Evolutionary conservation across 805 yeast genomes (phyloP).

Genomic region (Cyberlindnera samutprakarnensis): DNA sequence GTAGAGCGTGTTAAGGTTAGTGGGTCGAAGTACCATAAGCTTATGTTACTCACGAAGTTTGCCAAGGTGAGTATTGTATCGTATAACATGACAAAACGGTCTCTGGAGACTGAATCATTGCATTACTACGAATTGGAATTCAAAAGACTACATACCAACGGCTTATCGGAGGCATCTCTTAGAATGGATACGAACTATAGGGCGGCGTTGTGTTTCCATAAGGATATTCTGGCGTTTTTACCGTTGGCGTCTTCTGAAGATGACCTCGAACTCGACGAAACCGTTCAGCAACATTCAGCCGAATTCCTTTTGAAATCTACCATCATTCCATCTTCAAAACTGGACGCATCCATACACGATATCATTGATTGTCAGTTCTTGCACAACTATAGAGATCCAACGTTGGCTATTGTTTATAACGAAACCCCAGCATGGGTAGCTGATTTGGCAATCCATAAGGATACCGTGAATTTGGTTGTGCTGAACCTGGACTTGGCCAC

Average conservation of each 20-base stretch:
- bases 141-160: conserved; percentile 39
- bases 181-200: conserved; percentile 49
- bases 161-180: conserved; percentile 22
- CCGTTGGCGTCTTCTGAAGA: conserved; percentile 48
- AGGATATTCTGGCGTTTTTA: conserved; percentile 63
- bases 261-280: conserved; percentile 30
- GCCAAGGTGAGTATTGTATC: conserved; percentile 74
- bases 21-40: conserved; percentile 46
- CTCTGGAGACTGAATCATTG: conserved; percentile 65
- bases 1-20: conserved; percentile 42
- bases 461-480: conserved; percentile 53
- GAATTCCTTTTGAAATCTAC: conserved; percentile 35
- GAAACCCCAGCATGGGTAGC: conserved; percentile 76
- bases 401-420: conserved; percentile 59
- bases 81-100: conserved; percentile 52
- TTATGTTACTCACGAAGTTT: conserved; percentile 57
- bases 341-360: conserved; percentile 51
- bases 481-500: conserved; percentile 56
- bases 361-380: conserved; percentile 69
- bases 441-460: conserved; percentile 49
- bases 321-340: conserved; percentile 45
- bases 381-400: conserved; percentile 73
- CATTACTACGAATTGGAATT: conserved; percentile 80
- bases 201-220: conserved; percentile 51
- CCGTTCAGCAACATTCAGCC: conserved; percentile 4